Evolutionary conservation across 768 basidiomycete species (phyloP), one percentile per base, ranked within the genome.

Genomic region (Candolleomyces aberdarensis): DNA sequence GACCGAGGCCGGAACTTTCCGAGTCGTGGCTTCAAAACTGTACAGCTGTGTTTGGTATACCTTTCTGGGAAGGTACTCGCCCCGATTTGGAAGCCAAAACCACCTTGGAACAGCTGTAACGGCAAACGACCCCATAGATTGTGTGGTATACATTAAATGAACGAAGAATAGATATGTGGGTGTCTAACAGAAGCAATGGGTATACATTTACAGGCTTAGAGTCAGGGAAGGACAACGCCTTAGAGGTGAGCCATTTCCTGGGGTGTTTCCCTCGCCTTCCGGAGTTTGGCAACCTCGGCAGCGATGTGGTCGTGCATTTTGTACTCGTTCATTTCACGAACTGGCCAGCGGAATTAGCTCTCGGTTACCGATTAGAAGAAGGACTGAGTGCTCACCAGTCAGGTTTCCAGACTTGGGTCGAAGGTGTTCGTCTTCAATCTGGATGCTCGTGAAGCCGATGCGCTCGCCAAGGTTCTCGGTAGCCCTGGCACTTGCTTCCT

Each of bases 1-100:
- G 44, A 32, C 41, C 1, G 57, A 19, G 5, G 11, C 19, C 76
- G 77, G 79, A 69, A 75, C 71, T 44, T 65, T 52, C 77, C 79
- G 77, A 43, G 56, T 9, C 64, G 78, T 76, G 75, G 75, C 75
- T 78, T 75, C 59, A 59, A 62, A 56, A 56, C 54, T 56, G 29
- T 57, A 57, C 56, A 57, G 56, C 26, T 57, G 41, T 40, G n/a
- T 6, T 31, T 20, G 26, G 26, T 26, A n/a, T 56, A 32, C 54
- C 54, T 41, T 56, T 56, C 15, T 26, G 13, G 54, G 54, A 40
- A 31, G 17, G n/a, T 13, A 9, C 15, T n/a, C 17, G 15, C 14
- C 54, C 54, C n/a, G n/a, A 39, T 41, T n/a, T 56, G 40, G 54
- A 17, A 43, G 15, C 17, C n/a, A 13, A 14, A 8, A 13, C 51